Base-by-base conservation (phyloP, 1,139 yeast genomes). In the Nematodospora anomalae region DNA sequence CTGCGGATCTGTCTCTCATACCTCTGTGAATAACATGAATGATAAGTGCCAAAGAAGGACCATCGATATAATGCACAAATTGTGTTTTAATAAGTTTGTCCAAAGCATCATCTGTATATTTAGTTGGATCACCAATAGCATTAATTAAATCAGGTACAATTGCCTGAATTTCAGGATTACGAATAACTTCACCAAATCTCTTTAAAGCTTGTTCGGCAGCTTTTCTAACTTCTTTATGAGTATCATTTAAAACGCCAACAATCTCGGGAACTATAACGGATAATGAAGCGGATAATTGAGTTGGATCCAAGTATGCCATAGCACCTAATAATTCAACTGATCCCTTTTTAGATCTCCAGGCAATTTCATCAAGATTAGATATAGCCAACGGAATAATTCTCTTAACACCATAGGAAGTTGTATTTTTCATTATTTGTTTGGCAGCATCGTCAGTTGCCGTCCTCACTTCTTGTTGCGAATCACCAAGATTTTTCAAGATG, bases 321-420 rank as follows among this genome's bases (percentile, higher is more conserved):
- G 96, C 82, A 61, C 99, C 98, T 34, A 92, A 72, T 43, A 92
- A 67, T 55, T 94, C 98, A 21, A 92, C 98, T 5, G 97, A 88
- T 9, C 97, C 98, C 62, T 90, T 88, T 63, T 92, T 92, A 2
- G 96, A 81, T 66, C 99, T 79, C 99, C 99, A 92, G 1, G 95
- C 85, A 40, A 83, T 81, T 46, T 88, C 95, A 51, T 89, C 95
- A 51, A 92, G 71, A 49, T 87, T 88, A 25, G 82, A 79, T 41
- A 92, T 78, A 1, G 97, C 95, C 43, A 90, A 73, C 1, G 98
- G 99, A 58, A 92, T 89, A 57, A 92, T 74, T 51, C 84, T 83
- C 58, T 86, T 87, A 41, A 92, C 87, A 62, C 98, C 98, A 58
- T 70, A 92, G 47, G 95, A 83, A 4, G 97, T 89, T 7, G 98